phyloP scores from a whole-genome alignment of 768 basidiomycete genomes.

The Russula emetica region DNA sequence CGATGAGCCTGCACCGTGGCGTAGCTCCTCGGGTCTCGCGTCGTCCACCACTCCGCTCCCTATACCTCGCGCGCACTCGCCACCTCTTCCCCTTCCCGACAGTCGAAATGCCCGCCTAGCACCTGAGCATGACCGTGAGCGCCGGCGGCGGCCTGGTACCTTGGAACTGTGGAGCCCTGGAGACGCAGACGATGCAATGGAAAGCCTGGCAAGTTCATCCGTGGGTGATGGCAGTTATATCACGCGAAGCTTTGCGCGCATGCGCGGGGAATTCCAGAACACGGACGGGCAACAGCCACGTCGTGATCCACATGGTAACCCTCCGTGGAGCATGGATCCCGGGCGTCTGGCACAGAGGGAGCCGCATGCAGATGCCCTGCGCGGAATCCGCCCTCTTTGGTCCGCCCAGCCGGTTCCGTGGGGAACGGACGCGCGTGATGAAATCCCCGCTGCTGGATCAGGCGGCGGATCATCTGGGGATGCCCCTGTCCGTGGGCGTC shows the following conservation, averaged over 20 bases:
- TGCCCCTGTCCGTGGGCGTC: constrained; percentile 11
- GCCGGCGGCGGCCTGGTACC: constrained; percentile 4
- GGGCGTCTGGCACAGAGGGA: constrained; percentile 12
- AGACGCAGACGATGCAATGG: constrained; percentile 15
- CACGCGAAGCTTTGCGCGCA: constrained; percentile 11
- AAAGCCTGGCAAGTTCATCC: background rate
- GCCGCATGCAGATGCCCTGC: constrained; percentile 20
- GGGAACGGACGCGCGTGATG: constrained; percentile 13
- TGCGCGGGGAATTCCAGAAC: constrained; percentile 15
- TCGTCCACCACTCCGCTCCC: constrained; percentile 10
- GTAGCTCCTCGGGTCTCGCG: constrained; percentile 12
- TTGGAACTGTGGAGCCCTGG: constrained; percentile 13
- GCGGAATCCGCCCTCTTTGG: constrained; percentile 20
- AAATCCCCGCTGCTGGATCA: background rate
- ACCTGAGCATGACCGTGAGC: constrained; percentile 16
- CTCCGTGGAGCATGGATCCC: constrained; percentile 13
- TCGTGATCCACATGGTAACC: constrained; percentile 7
- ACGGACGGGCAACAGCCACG: constrained; percentile 10
- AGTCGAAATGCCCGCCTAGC: constrained; percentile 11
- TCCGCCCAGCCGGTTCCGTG: constrained; percentile 15
- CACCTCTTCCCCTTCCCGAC: constrained; percentile 6
- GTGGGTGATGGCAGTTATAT: background rate
- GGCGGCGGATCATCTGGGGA: background rate
- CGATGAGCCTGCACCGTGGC: constrained; percentile 9
- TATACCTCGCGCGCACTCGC: constrained; percentile 22